Evolutionary conservation across 2,329 filamentous ascomycete species (phyloP).

Genomic region (Bipolaris zeicola): DNA sequence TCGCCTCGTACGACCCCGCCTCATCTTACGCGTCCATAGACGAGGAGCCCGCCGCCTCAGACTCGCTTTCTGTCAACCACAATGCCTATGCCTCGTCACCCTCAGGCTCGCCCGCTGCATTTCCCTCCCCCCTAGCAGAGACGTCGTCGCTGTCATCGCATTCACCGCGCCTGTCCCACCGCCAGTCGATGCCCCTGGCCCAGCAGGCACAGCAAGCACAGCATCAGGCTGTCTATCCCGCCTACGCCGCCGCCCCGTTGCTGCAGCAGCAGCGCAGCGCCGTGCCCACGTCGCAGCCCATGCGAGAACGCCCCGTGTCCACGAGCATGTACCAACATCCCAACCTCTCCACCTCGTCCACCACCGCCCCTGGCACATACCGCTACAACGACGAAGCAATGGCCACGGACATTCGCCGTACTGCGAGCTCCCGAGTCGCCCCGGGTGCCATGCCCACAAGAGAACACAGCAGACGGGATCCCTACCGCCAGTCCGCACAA

Average conservation of each 20-base stretch:
- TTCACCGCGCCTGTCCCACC: slow-evolving; percentile 48
- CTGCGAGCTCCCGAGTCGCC: slow-evolving; percentile 68
- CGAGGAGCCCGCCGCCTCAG: slow-evolving; percentile 36
- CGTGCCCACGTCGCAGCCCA: slow-evolving; percentile 36
- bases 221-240: slow-evolving; percentile 43
- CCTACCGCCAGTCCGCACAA: slow-evolving; percentile 66
- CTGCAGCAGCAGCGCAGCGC: slow-evolving; percentile 36
- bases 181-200: slow-evolving; percentile 52
- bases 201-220: slow-evolving; percentile 52
- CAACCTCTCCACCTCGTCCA: slow-evolving; percentile 55
- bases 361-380: slow-evolving; percentile 50
- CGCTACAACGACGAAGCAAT: slow-evolving; percentile 55
- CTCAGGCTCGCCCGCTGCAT: slow-evolving; percentile 32
- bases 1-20: slow-evolving; percentile 26
- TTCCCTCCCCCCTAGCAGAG: slow-evolving; percentile 32
- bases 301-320: slow-evolving; percentile 50
- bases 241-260: slow-evolving; percentile 34
- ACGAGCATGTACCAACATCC: slow-evolving; percentile 56
- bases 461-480: slow-evolving; percentile 71
- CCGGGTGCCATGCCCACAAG: slow-evolving; percentile 67
- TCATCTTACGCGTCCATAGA: slow-evolving; percentile 12
- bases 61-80: slow-evolving; percentile 51
- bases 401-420: slow-evolving; percentile 50
- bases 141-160: slow-evolving; percentile 35
- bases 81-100: slow-evolving; percentile 45